A percentile compares a stretch with the other conserved stretches of the same genome.
These are phyloP conservation scores for Suillus subaureus DNA, from an alignment of 768 basidiomycete genomes.

Conservation along the genomic window DNA sequence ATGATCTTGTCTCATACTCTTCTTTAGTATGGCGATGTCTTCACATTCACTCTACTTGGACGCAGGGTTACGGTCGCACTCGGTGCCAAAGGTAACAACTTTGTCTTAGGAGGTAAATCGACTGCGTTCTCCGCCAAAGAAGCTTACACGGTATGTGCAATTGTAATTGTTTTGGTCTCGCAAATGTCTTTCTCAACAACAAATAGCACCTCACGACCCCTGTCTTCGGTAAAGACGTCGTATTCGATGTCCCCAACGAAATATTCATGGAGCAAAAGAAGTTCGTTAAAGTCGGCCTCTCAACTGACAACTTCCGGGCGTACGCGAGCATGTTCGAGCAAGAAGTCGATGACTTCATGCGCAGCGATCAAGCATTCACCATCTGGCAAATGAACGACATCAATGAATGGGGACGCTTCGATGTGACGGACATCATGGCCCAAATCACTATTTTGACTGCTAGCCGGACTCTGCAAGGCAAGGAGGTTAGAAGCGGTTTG, in stretches of 20 bases:
- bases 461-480: constrained; percentile 89
- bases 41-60: constrained; percentile 91
- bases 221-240: constrained; percentile 96
- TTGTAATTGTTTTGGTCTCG: background rate
- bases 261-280: constrained; percentile 99
- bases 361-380: constrained; percentile 62
- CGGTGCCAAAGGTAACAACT: constrained; percentile 91
- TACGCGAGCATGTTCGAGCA: constrained; percentile 84
- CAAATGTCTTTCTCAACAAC: constrained; percentile 4
- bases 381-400: constrained; percentile 64
- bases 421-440: constrained; percentile 69
- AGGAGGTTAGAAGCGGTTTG: constrained; percentile 77
- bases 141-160: constrained; percentile 77
- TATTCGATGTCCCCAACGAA: constrained; percentile 96
- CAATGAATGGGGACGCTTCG: constrained; percentile 80
- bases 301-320: constrained; percentile 84
- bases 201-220: constrained; percentile 86
- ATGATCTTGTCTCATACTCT: background rate
- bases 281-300: constrained; percentile 95
- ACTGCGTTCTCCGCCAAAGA: constrained; percentile 93
- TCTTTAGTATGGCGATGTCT: constrained; percentile 89
- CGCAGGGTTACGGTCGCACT: constrained; percentile 89
- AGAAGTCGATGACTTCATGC: constrained; percentile 73
- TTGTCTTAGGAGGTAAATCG: constrained; percentile 92
- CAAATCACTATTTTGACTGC: constrained; percentile 97